These are phyloP conservation scores for Blumeria graminis DNA, from an alignment of 2,329 filamentous ascomycete species.

Conservation along the genomic window DNA sequence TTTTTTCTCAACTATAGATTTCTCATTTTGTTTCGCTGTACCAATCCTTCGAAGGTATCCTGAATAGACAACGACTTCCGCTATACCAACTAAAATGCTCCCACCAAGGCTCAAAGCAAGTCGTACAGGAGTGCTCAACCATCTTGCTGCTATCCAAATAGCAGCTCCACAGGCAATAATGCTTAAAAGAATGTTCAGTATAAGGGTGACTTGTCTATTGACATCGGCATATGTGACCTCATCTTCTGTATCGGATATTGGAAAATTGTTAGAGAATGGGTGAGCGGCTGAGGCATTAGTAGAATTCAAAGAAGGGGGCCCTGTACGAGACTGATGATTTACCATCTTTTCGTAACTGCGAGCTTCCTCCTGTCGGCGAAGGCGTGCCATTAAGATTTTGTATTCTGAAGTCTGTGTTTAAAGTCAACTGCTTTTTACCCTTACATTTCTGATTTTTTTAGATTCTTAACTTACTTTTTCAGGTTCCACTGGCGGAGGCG, in stretches of 20 bases:
- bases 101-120: conserved; percentile 49
- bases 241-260: conserved; percentile 23
- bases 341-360: conserved; percentile 64
- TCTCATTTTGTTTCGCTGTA: conserved; percentile 40
- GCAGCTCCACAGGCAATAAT: conserved; percentile 57
- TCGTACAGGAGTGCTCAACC: conserved; percentile 49
- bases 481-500: conserved; percentile 59
- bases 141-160: conserved; percentile 53
- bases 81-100: conserved; percentile 43
- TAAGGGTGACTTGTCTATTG: conserved; percentile 58
- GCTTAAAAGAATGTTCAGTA: conserved; percentile 75
- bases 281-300: conserved; percentile 26
- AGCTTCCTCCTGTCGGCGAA: conserved; percentile 63
- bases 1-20: conserved; percentile 36
- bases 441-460: too few relatives aligned
- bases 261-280: conserved; percentile 29
- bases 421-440: too few relatives aligned
- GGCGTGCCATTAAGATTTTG: conserved; percentile 62
- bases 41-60: conserved; percentile 50
- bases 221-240: conserved; percentile 47
- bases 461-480: conserved; percentile 35
- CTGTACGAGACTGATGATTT: conserved; percentile 28
- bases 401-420: conserved; percentile 46
- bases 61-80: conserved; percentile 55
- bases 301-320: conserved; percentile 35